Evolutionary conservation across 495 filamentous ascomycete species (phyloP).

Genomic region (Lasiosphaeris hirsuta): DNA sequence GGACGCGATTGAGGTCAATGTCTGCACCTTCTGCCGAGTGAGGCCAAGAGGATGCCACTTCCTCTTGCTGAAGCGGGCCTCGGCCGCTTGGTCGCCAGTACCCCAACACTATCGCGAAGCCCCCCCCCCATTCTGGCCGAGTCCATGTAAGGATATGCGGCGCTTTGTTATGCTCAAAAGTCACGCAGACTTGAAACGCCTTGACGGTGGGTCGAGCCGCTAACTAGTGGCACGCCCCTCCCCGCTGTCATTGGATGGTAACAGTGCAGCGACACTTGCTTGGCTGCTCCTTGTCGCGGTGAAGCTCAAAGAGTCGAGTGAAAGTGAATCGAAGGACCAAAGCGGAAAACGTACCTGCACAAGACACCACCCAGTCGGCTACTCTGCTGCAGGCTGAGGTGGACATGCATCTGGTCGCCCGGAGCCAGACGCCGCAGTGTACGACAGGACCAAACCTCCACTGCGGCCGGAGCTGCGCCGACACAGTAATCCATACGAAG

Average conservation of each 20-base stretch:
- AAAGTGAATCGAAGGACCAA: conserved; percentile 11
- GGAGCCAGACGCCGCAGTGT: not conserved
- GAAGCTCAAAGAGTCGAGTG: not conserved
- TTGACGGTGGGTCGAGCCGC: not conserved
- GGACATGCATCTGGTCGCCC: conserved; percentile 6
- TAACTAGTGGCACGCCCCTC: not conserved
- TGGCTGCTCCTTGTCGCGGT: not conserved
- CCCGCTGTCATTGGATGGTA: not conserved
- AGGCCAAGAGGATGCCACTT: not conserved
- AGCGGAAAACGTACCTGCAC: conserved; percentile 29
- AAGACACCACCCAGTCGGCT: conserved; percentile 5
- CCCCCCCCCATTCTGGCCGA: not conserved
- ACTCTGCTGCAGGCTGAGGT: conserved; percentile 14
- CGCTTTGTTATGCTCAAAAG: not conserved
- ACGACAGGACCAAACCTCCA: not conserved
- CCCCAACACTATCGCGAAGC: not conserved
- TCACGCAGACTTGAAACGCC: not conserved
- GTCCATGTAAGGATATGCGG: not conserved
- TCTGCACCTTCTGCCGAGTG: not conserved
- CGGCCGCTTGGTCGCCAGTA: conserved; percentile 1
- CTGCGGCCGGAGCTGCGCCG: not conserved
- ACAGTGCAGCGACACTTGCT: not conserved
- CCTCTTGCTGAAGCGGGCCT: not conserved
- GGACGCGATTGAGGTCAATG: too few relatives aligned
- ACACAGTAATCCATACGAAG: not conserved